Conservation (phyloP, 2,329 filamentous ascomycete species). For the Microdochium bolleyi region DNA sequence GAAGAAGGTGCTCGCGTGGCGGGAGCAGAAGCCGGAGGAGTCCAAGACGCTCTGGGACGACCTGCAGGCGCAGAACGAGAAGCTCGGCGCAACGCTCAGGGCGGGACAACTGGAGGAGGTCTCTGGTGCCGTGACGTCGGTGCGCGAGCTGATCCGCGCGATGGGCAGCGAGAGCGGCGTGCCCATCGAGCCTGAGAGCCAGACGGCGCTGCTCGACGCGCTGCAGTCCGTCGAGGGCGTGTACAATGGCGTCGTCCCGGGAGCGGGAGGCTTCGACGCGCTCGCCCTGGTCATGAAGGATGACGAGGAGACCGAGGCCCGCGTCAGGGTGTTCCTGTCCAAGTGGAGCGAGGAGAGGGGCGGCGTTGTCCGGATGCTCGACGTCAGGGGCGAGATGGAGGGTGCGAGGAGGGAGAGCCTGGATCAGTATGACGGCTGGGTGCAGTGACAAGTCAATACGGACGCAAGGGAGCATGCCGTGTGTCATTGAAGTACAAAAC, state of each 20-base stretch:
- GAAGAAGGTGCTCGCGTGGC: constrained; percentile 81
- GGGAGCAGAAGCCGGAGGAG: constrained; percentile 52
- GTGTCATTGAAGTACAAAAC: too few relatives aligned
- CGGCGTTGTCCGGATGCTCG: constrained; percentile 58
- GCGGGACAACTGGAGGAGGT: constrained; percentile 35
- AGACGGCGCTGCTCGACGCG: constrained; percentile 78
- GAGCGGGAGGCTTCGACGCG: constrained; percentile 90
- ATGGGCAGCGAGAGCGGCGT: constrained; percentile 72
- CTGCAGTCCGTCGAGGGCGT: constrained; percentile 69
- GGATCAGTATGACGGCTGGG: constrained; percentile 18
- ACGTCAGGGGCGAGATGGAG: constrained; percentile 25
- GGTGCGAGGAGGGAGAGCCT: constrained; percentile 18
- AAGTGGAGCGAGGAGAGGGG: constrained; percentile 55
- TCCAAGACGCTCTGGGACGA: constrained; percentile 66
- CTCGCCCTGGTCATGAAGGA: constrained; percentile 74
- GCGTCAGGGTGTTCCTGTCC: constrained; percentile 54
- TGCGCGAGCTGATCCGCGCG: constrained; percentile 58
- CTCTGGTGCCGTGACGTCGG: constrained; percentile 35
- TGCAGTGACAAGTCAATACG: constrained; percentile 3
- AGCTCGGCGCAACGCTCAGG: constrained; percentile 57
- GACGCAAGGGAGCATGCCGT: too few relatives aligned
- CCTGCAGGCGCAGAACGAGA: constrained; percentile 68
- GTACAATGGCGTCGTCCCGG: constrained; percentile 84
- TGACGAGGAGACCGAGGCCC: constrained; percentile 51
- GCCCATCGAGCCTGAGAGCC: constrained; percentile 80